Evolutionary conservation across 257 asterid genomes (phyloP), one percentile per base, ranked within the genome.

Genomic region (Solanum chaucha): DNA sequence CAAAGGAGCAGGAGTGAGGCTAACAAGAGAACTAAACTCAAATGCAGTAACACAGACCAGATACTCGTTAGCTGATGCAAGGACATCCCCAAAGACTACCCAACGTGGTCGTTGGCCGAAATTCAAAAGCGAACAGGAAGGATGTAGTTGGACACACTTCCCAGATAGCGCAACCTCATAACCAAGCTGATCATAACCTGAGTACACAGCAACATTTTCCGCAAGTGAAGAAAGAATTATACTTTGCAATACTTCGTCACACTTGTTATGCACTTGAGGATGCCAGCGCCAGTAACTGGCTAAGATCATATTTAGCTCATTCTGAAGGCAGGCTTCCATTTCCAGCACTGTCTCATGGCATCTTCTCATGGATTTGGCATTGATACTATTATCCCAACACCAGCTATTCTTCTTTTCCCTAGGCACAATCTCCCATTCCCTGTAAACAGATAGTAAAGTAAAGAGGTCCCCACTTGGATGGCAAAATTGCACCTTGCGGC

Each of bases 331-430:
- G 78, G 89, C 83, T 82, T 94, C 98, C 90, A 97, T 85, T 91
- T 97, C 99, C 75, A 88, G 88, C 74, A 96, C 94, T 58, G 94
- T 92, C 88, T 97, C 99, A 86, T 90, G 91, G 90, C 99, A 97
- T 88, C 99, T 95, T 92, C 93, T 91, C 96, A 97, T 90, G 78
- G 99, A 88, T 93, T 95, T 97, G 14, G 99, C 99, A 89, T 97
- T 97, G 58, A 97, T 95, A 89, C 98, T 94, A 84, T 95, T 95
- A 55, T 96, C 94, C 99, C 99, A 95, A 90, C 99, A 95, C 99
- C 99, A 97, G 30, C 2, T 80, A 86, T 93, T 95, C 89, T 85
- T 95, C 89, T 67, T 89, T 14, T 92, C 95, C 41, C 12, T 70
- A 20, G 95, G 94, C 87, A 93, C 87, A 87, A 89, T 85, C 89